Percentiles rank a stretch among this genome's conserved stretches.
These are phyloP conservation scores for Triangularia setosa DNA, from an alignment of 2,329 filamentous ascomycete genomes.

Conservation along the genomic window DNA sequence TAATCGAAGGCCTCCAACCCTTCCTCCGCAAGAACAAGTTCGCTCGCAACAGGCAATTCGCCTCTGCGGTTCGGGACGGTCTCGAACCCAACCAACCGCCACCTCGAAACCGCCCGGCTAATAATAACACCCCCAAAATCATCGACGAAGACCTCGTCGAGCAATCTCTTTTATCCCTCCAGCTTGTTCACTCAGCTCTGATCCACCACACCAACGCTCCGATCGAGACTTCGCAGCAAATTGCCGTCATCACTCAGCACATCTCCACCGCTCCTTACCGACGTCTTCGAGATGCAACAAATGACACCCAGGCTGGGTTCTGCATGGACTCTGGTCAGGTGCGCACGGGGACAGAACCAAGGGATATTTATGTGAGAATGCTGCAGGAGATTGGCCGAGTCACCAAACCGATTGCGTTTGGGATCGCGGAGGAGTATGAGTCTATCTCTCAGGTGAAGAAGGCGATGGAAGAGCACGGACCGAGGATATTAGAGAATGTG, in stretches of 20 bases:
- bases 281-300: slow-evolving; percentile 45
- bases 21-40: slow-evolving; percentile 69
- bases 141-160: slow-evolving; percentile 67
- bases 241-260: slow-evolving; percentile 71
- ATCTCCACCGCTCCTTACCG: slow-evolving; percentile 73
- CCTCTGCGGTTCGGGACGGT: slow-evolving; percentile 56
- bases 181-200: slow-evolving; percentile 62
- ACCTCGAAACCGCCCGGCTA: slow-evolving; percentile 21
- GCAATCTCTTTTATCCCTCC: slow-evolving; percentile 65
- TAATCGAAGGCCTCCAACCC: slow-evolving; percentile 64
- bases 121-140: slow-evolving; percentile 38
- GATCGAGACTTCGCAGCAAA: slow-evolving; percentile 68
- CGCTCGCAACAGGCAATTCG: slow-evolving; percentile 63
- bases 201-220: slow-evolving; percentile 64
- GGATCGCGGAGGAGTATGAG: slow-evolving; percentile 59
- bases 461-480: slow-evolving; percentile 57
- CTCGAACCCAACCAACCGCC: slow-evolving; percentile 27
- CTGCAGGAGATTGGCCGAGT: slow-evolving; percentile 70
- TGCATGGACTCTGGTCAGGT: slow-evolving; percentile 80
- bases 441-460: slow-evolving; percentile 55
- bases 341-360: slow-evolving; percentile 59
- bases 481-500: slow-evolving; percentile 58
- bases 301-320: slow-evolving; percentile 57
- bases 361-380: slow-evolving; percentile 71
- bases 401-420: slow-evolving; percentile 68